Evolutionary conservation across 106 monocot genomes (phyloP).

Genomic region (Amphibolis antarctica): DNA sequence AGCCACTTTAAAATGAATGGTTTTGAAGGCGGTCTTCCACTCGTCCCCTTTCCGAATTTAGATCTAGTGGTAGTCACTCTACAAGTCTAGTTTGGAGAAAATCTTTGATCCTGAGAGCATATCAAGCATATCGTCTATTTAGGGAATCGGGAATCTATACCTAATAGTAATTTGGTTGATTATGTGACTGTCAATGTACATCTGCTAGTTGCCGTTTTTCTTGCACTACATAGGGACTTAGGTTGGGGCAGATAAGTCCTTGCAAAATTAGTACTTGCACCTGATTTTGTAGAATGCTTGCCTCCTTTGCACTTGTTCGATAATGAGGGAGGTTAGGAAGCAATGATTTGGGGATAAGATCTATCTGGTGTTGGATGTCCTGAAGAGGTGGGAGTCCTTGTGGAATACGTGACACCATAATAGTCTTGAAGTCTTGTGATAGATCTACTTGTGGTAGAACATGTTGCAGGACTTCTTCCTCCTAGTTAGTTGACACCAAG

Average conservation of each 20-base stretch:
- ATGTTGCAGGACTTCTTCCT: too few species aligned
- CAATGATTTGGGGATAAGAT: neutral
- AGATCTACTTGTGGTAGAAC: too few species aligned
- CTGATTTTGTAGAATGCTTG: neutral
- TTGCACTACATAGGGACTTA: constrained; percentile 4
- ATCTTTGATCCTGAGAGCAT: neutral
- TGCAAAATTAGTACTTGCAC: neutral
- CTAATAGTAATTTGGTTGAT: constrained; percentile 5
- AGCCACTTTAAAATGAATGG: neutral
- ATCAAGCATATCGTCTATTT: constrained; percentile 4
- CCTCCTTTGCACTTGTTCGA: neutral
- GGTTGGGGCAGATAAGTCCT: neutral
- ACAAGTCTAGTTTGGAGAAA: constrained; percentile 1
- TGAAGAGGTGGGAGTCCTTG: too few species aligned
- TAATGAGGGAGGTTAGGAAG: constrained; percentile 1
- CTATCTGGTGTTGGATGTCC: constrained; percentile 7
- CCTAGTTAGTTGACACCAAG: too few species aligned
- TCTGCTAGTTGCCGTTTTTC: neutral
- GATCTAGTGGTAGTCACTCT: constrained; percentile 3
- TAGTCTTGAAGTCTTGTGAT: neutral
- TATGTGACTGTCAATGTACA: too few species aligned
- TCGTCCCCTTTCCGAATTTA: neutral
- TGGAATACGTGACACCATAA: too few species aligned
- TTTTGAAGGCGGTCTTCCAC: constrained; percentile 7
- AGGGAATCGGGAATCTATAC: constrained; percentile 4